phyloP scores from a whole-genome alignment of 2,329 filamentous ascomycete genomes.

The Colletotrichum magnum region DNA sequence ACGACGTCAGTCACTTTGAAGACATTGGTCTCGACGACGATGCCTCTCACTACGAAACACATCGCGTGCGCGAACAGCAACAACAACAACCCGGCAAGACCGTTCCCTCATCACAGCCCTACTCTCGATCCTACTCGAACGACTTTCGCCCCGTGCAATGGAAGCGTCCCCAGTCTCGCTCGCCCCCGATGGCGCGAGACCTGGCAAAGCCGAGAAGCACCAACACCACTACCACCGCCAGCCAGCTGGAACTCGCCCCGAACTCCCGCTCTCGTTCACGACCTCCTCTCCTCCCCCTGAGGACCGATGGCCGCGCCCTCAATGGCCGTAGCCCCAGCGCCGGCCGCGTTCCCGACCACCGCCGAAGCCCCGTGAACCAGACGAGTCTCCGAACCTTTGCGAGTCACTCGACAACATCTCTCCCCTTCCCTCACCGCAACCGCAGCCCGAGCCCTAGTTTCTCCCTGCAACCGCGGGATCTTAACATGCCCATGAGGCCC shows the following conservation, averaged over 20 bases:
- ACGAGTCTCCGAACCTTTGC: conserved; percentile 48
- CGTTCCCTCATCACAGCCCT: conserved; percentile 33
- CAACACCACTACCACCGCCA: not conserved
- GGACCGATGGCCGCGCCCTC: conserved; percentile 57
- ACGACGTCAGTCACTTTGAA: conserved; percentile 88
- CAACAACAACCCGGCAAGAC: conserved; percentile 38
- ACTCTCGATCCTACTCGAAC: conserved; percentile 38
- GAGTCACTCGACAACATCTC: conserved; percentile 56
- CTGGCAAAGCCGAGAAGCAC: conserved; percentile 44
- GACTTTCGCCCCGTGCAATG: conserved; percentile 40
- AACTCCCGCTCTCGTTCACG: conserved; percentile 48
- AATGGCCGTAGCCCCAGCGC: conserved; percentile 67
- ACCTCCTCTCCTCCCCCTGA: conserved; percentile 61
- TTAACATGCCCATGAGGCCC: conserved; percentile 54
- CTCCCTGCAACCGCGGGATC: conserved; percentile 61
- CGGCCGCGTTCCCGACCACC: conserved; percentile 51
- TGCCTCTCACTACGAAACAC: conserved; percentile 47
- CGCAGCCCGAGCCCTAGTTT: conserved; percentile 68
- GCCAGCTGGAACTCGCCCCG: conserved; percentile 20
- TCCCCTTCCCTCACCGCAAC: conserved; percentile 55
- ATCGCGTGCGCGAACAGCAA: conserved; percentile 49
- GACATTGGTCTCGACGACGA: conserved; percentile 89
- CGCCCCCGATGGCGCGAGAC: conserved; percentile 48
- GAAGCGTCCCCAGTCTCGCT: conserved; percentile 38
- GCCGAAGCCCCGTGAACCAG: conserved; percentile 30